These are phyloP conservation scores for Capniomyces stellatus DNA, from an alignment of 371 early-diverging fungal species.

Conservation along the genomic window DNA sequence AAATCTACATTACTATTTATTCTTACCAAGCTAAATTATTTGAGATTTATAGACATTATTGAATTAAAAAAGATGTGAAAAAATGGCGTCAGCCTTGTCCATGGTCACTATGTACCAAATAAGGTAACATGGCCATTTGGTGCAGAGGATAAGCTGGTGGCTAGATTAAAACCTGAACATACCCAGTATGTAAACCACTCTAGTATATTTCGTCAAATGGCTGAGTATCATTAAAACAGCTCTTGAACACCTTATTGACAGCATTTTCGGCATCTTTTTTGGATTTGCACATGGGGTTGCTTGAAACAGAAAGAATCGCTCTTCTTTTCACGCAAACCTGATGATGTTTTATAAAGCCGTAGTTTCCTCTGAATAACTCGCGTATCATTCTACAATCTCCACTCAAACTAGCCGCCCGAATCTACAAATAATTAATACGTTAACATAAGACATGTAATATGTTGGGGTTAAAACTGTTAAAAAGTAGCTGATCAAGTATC, in stretches of 20 bases:
- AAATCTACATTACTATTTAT: too few relatives aligned
- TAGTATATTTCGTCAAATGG: constrained; percentile 89
- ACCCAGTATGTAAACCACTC: neutral
- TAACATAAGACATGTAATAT: neutral
- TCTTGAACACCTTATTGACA: constrained; percentile 70
- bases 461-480: constrained; percentile 18
- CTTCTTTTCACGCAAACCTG: constrained; percentile 83
- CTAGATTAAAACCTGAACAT: too few relatives aligned
- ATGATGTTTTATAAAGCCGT: constrained; percentile 73
- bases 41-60: too few relatives aligned
- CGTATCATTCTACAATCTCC: constrained; percentile 80
- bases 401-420: constrained; percentile 77
- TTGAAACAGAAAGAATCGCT: constrained; percentile 55
- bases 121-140: too few relatives aligned
- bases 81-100: too few relatives aligned
- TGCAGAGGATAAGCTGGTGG: too few relatives aligned
- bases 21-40: too few relatives aligned
- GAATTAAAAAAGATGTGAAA: too few relatives aligned
- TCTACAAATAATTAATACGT: constrained; percentile 20
- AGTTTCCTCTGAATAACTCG: constrained; percentile 63
- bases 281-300: constrained; percentile 54
- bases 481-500: too few relatives aligned
- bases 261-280: constrained; percentile 67
- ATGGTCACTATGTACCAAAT: too few relatives aligned
- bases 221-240: constrained; percentile 80